phyloP scores from a whole-genome alignment of 306 rosid species.

The Vigna unguiculata region DNA sequence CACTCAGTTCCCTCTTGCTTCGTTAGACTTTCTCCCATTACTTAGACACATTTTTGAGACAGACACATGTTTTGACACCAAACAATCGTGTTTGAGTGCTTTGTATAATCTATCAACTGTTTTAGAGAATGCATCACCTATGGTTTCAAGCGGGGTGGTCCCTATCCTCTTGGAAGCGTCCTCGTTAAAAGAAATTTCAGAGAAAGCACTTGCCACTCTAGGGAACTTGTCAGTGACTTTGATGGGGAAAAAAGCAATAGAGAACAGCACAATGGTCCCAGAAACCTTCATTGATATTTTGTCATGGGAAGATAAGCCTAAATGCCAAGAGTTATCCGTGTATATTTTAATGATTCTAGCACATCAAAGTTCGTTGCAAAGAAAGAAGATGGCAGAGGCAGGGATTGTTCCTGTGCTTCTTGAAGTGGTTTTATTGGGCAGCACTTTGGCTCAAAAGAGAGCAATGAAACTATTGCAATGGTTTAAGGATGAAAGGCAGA shows the following conservation, averaged over 20 bases:
- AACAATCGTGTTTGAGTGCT: conserved; percentile 66
- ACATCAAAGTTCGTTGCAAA: conserved; percentile 84
- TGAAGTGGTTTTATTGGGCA: conserved; percentile 83
- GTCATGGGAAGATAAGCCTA: conserved; percentile 88
- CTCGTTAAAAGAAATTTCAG: conserved; percentile 58
- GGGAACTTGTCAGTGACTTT: conserved; percentile 83
- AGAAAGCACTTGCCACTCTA: conserved; percentile 76
- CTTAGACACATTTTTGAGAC: conserved; percentile 55
- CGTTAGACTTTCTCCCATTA: conserved; percentile 64
- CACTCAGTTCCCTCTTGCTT: conserved; percentile 62
- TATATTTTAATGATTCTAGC: conserved; percentile 89
- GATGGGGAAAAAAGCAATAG: conserved; percentile 87
- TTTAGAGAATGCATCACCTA: conserved; percentile 65
- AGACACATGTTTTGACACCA: conserved; percentile 56
- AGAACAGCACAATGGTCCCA: conserved; percentile 65
- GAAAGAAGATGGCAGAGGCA: conserved; percentile 71
- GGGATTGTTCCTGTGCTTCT: conserved; percentile 80
- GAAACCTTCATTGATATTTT: conserved; percentile 69
- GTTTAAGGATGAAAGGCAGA: conserved; percentile 87
- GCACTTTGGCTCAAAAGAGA: conserved; percentile 84
- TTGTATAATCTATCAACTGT: conserved; percentile 73
- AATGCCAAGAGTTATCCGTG: conserved; percentile 82
- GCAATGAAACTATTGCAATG: conserved; percentile 83
- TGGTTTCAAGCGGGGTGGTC: conserved; percentile 72
- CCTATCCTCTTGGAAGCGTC: conserved; percentile 59